Evolutionary conservation across 2,329 filamentous ascomycete species (phyloP).

Genomic region (Xylariaceae sp.): DNA sequence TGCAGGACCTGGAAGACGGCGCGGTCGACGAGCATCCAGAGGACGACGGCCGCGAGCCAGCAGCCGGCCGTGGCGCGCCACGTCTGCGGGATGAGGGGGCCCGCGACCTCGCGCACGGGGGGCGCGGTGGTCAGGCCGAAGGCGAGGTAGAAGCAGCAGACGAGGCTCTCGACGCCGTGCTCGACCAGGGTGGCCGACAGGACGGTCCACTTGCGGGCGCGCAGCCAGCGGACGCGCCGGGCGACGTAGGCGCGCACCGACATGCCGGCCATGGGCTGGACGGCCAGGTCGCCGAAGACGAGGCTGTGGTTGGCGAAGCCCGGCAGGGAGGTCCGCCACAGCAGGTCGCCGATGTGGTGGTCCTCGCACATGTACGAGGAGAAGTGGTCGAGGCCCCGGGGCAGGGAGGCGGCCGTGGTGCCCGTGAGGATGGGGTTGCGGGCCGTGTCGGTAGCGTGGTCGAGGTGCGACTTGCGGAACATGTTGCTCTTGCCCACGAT

Average conservation of each 20-base stretch:
- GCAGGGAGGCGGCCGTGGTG: constrained; percentile 32
- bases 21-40: constrained; percentile 74
- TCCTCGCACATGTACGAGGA: constrained; percentile 97
- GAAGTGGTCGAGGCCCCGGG: constrained; percentile 80
- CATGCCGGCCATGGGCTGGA: constrained; percentile 85
- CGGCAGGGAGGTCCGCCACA: constrained; percentile 66
- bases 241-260: constrained; percentile 69
- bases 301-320: constrained; percentile 73
- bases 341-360: constrained; percentile 84
- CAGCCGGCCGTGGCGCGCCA: constrained; percentile 59
- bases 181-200: constrained; percentile 83
- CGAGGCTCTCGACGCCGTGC: constrained; percentile 79
- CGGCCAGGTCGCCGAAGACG: constrained; percentile 75
- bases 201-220: constrained; percentile 92
- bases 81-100: constrained; percentile 48
- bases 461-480: constrained; percentile 88
- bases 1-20: constrained; percentile 68
- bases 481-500: constrained; percentile 97
- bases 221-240: constrained; percentile 79
- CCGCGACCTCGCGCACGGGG: constrained; percentile 45
- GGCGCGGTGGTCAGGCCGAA: constrained; percentile 71
- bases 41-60: constrained; percentile 57
- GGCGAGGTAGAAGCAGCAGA: constrained; percentile 75
- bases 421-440: constrained; percentile 35
- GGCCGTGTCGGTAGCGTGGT: constrained; percentile 55